Base-by-base conservation (phyloP, 2,329 filamentous ascomycete species). In the Ophiobolus disseminans region DNA sequence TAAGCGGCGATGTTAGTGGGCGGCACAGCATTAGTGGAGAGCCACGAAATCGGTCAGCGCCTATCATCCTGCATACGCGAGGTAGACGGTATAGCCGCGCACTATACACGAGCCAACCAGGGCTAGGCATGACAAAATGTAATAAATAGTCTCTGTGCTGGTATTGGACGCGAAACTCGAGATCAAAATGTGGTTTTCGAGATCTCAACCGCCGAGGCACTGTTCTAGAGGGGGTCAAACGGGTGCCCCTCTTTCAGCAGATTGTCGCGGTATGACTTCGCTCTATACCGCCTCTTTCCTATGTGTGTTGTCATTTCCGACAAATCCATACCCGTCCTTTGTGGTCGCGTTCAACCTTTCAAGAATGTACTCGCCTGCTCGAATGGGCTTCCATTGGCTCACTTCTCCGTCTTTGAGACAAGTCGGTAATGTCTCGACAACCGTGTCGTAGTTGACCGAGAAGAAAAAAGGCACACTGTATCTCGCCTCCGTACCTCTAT, bases 401-500 rank as follows among this genome's bases (percentile, higher is more conserved):
- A 61, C 53, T 44, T 72, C 66, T 0, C 65, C 68, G 13, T 69
- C 62, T 8, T 56, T 53, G 9, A 75, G 39, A 34, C 74, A 76
- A 14, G 66, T 73, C 16, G 70, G 67, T 23, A 75, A 49, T 3
- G 73, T 75, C 55, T 76, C 70, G 14, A 76, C 66, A 0, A 68
- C 53, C 10, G 67, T 59, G 45, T 76, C 74, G 45, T 76, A 75
- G 42, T 76, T 75, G 16, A 75, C 66, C 17, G 66, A 65, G 44
- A 79, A 80, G 62, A 80, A 80, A 40, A 80, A 79, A 0, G 78
- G 74, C 20, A 79, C 74, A 35, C 74, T 77, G 44, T 79, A 70
- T 9, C 78, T 65, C 47, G 77, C 75, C 14, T 65, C 60, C 0
- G 61, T 69, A 6, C 59, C 57, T 19, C 63, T 53, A 40, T 80